A percentile compares a stretch with the other conserved stretches of the same genome.
Conservation (phyloP, 2,329 filamentous ascomycete species). For the Parastagonospora nodorum region DNA sequence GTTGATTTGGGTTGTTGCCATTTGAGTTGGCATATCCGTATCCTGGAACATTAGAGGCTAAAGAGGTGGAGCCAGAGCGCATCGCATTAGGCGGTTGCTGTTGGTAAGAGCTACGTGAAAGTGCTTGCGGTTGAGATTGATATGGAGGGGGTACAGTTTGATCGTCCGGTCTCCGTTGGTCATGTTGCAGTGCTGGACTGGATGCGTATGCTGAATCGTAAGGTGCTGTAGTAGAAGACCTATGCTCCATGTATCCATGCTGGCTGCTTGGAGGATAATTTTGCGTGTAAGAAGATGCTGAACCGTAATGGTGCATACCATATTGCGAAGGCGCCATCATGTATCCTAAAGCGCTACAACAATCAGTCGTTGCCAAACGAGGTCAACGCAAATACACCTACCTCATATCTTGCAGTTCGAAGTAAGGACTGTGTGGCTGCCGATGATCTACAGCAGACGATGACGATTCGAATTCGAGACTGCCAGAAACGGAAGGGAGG, state of each 20-base stretch:
- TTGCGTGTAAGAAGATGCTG: conserved; percentile 38
- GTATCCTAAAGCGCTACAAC: conserved; percentile 44
- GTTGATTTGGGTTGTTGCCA: conserved; percentile 33
- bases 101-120: conserved; percentile 41
- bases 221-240: conserved; percentile 29
- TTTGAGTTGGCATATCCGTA: conserved; percentile 43
- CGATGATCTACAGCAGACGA: conserved; percentile 24
- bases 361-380: conserved; percentile 14
- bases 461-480: conserved; percentile 24
- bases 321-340: conserved; percentile 49
- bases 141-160: conserved; percentile 38
- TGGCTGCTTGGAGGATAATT: conserved; percentile 37
- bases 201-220: conserved; percentile 38
- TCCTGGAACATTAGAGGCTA: conserved; percentile 30
- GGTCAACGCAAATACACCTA: conserved; percentile 16
- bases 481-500: conserved; percentile 26
- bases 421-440: conserved; percentile 24
- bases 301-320: conserved; percentile 44
- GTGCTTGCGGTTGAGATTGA: conserved; percentile 29
- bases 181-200: conserved; percentile 30
- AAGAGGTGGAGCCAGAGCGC: conserved; percentile 34
- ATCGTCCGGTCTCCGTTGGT: conserved; percentile 35
- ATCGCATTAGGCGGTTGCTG: conserved; percentile 38
- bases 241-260: conserved; percentile 36
- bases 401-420: conserved; percentile 47